Evolutionary conservation across 192 early-diverging fungal genomes (phyloP).

Genomic region (Oehlia diaphana): DNA sequence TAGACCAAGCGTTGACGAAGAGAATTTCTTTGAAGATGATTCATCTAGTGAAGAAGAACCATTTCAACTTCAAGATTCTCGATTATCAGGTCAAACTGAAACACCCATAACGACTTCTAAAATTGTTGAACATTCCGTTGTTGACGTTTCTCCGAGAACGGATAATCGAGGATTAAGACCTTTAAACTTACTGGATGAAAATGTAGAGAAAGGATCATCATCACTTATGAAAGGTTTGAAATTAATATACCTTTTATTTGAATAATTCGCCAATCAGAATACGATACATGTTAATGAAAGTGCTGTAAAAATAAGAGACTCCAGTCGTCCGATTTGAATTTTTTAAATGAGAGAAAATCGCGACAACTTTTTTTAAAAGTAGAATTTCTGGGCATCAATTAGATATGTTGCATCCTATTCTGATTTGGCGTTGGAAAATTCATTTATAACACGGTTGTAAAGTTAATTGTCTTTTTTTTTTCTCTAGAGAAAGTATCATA

Average conservation of each 20-base stretch:
- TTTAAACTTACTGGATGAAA: conserved; percentile 2
- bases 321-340: too few species aligned
- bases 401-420: too few species aligned
- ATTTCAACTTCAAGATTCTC: background rate
- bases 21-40: conserved; percentile 23
- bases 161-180: conserved; percentile 10
- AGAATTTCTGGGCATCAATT: too few species aligned
- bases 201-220: background rate
- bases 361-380: too few species aligned
- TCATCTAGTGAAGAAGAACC: conserved; percentile 25
- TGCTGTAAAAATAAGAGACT: too few species aligned
- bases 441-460: too few species aligned
- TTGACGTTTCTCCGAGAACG: background rate
- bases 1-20: conserved; percentile 27
- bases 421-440: too few species aligned
- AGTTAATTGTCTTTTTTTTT: background rate
- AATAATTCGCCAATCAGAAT: background rate
- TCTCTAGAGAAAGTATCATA: background rate
- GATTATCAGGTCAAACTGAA: background rate
- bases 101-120: background rate
- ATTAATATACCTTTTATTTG: background rate
- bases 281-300: too few species aligned
- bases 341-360: too few species aligned
- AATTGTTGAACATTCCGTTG: background rate
- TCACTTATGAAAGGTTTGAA: background rate